Base-by-base conservation (phyloP, 2,329 filamentous ascomycete genomes). In the Diaporthe nobilis region DNA sequence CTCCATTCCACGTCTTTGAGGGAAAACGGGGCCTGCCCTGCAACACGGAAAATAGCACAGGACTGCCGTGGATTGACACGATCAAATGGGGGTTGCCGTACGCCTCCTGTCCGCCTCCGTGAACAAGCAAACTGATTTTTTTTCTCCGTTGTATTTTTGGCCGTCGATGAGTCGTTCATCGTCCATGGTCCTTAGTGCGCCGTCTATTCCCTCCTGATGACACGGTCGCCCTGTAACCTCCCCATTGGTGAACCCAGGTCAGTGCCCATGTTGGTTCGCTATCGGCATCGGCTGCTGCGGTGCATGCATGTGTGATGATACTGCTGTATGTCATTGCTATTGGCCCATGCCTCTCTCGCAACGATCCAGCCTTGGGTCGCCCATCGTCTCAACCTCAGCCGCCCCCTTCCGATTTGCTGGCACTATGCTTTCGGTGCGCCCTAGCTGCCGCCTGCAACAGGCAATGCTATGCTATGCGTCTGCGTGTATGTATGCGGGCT, bases 61-160 rank as follows among this genome's bases (percentile, higher is more conserved):
- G 49, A 70, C 65, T 70, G 22, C 65, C 34, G 34, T 70, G 65
- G 34, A 70, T 55, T 39, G 65, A 42, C 20, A 22, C n/a, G 49
- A 55, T 42, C 65, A 28, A 68, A 28, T 53, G 65, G 65, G 65
- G 47, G 4, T 20, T 53, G 65, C 65, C 65, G 13, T 22, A 39
- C 47, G 3, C 31, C 47, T 51, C 47, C 39, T 34, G 61, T 67
- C 42, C 65, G 31, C 31, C 47, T 53, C 63, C 63, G 22, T 20
- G 63, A 31, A 8, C 44, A 12, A 2, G 47, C 34, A 42, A 53
- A 68, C 34, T 53, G 47, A 39, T 34, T 51, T 55, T 68, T 51
- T 37, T 53, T 37, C 34, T 55, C 65, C 65, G 65, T 55, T 28
- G 49, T 55, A 55, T 70, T 70, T 70, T 70, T 70, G 65, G 65